Evolutionary conservation across 306 rosid genomes (phyloP), one percentile per base, ranked within the genome.

Genomic region (Arachis stenosperma): DNA sequence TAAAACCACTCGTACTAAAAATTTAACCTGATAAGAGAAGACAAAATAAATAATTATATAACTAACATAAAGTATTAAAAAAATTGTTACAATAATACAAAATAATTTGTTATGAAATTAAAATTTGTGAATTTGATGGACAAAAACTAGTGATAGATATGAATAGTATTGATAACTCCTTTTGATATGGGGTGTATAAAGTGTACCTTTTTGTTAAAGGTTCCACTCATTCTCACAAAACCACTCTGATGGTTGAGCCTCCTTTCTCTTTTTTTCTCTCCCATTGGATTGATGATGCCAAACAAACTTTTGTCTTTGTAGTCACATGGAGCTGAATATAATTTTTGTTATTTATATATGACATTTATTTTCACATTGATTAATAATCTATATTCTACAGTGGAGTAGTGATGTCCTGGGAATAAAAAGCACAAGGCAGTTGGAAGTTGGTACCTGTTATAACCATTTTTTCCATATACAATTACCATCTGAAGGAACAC

Each of bases 261-360:
- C 22, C 65, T 14, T n/a, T 66, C 27, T 75, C 43, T 39, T 52
- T 12, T 4, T 52, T 12, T 33, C 37, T 33, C 37, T 4, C 22
- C 46, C 48, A 62, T 65, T 72, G 75, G 68, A 72, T 73, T 42
- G 80, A 84, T 77, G 87, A 80, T 73, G 42, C 58, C 74, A 72
- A 66, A 66, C 61, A 47, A 80, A 77, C 78, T 80, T 80, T 73
- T 58, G 59, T 42, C 41, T 63, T 73, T 73, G 71, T 5, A 48
- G 72, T 69, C 87, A 80, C 84, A 76, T 80, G 84, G 80, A 64
- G 73, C 58, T 69, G 75, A 73, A 84, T 77, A 80, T 51, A 65
- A 63, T 64, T 72, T 79, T 84, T 80, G 80, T 80, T 80, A 83
- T 70, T 72, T 76, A 73, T 77, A 65, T 65, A 75, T 22, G 27